phyloP scores from a whole-genome alignment of 441 rosid genomes.

The Erodium trifolium region DNA sequence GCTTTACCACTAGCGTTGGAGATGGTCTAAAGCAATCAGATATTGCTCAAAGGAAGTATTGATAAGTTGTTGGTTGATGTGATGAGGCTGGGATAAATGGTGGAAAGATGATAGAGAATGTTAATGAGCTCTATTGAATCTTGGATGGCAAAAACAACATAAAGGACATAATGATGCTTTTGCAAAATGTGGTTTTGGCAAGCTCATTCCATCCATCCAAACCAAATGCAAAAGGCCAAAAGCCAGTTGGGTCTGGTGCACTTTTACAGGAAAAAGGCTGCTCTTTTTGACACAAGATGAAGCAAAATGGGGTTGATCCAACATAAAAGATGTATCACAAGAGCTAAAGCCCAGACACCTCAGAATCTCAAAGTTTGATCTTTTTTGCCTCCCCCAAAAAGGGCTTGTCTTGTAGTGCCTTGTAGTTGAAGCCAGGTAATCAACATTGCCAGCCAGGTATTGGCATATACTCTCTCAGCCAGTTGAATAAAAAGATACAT shows the following conservation, averaged over 20 bases:
- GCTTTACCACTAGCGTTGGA: too few relatives aligned
- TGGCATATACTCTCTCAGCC: not conserved
- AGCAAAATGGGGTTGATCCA: not conserved
- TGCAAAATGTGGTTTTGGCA: not conserved
- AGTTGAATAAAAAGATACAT: too few relatives aligned
- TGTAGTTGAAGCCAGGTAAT: slow-evolving; percentile 1
- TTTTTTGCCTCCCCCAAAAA: slow-evolving; percentile 1
- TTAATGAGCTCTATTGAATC: not conserved
- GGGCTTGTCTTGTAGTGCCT: not conserved
- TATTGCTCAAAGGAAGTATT: too few relatives aligned
- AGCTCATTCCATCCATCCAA: not conserved
- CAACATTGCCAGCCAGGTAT: slow-evolving; percentile 2
- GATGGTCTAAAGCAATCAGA: too few relatives aligned
- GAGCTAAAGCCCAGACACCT: not conserved
- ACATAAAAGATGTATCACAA: not conserved
- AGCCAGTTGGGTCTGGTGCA: not conserved
- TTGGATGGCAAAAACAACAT: not conserved
- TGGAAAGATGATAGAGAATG: not conserved
- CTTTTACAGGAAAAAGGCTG: not conserved
- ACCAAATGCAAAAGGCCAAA: not conserved
- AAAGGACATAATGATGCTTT: not conserved
- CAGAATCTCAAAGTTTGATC: not conserved
- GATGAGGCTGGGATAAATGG: not conserved
- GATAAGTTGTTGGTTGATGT: too few relatives aligned
- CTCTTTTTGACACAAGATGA: not conserved